Conservation (phyloP, 1,139 yeast species). For the Hyphopichia fennica region DNA sequence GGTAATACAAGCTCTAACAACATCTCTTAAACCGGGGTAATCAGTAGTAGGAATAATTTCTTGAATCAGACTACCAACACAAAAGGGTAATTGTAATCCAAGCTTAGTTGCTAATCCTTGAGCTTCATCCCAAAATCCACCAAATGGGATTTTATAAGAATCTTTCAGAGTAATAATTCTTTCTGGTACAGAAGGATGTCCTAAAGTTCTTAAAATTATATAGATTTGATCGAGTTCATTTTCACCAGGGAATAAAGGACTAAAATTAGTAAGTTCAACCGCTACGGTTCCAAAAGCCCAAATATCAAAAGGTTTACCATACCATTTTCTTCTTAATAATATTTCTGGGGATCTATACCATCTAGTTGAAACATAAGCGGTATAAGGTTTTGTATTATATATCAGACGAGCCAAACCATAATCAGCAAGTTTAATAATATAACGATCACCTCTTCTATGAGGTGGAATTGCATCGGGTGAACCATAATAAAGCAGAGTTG, state of each 20-base stretch:
- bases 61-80: slow-evolving; percentile 25
- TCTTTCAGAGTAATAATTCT: slow-evolving; percentile 9
- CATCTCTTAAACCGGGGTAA: slow-evolving; percentile 40
- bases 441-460: slow-evolving; percentile 42
- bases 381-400: slow-evolving; percentile 54
- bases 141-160: slow-evolving; percentile 43
- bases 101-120: slow-evolving; percentile 46
- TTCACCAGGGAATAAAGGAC: slow-evolving; percentile 82
- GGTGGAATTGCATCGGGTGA: slow-evolving; percentile 41
- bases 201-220: slow-evolving; percentile 65
- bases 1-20: slow-evolving; percentile 55
- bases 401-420: slow-evolving; percentile 82
- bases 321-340: slow-evolving; percentile 61
- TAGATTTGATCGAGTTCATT: slow-evolving; percentile 77
- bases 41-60: slow-evolving; percentile 26
- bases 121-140: slow-evolving; percentile 72
- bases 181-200: slow-evolving; percentile 53
- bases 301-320: slow-evolving; percentile 79
- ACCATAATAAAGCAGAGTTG: slow-evolving; percentile 54
- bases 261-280: slow-evolving; percentile 71
- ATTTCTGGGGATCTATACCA: slow-evolving; percentile 98
- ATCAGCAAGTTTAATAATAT: slow-evolving; percentile 81
- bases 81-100: slow-evolving; percentile 55
- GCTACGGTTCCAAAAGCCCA: slow-evolving; percentile 96
- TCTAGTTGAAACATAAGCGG: slow-evolving; percentile 87